These are phyloP conservation scores for Trametes polyzona DNA, from an alignment of 1,284 basidiomycete genomes.

Conservation along the genomic window DNA sequence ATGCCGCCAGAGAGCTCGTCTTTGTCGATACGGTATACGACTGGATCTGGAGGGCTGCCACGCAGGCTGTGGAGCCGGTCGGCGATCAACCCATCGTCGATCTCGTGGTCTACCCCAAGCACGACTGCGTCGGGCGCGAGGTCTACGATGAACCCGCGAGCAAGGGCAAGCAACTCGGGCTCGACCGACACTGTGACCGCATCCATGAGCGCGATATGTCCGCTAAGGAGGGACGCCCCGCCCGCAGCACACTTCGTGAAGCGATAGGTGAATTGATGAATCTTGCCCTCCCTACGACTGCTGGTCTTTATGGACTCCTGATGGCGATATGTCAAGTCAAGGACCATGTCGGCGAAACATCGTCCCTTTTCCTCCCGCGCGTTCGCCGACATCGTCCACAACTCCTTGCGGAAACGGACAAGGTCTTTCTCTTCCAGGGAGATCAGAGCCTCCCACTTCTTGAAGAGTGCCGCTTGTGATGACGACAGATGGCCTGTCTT, in stretches of 20 bases:
- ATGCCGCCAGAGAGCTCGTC: constrained; percentile 91
- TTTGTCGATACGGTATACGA: constrained; percentile 89
- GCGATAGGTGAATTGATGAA: constrained; percentile 63
- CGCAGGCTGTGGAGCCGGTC: constrained; percentile 41
- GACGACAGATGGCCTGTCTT: constrained; percentile 84
- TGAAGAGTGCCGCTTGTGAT: constrained; percentile 80
- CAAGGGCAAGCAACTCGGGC: constrained; percentile 82
- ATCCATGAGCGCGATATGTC: constrained; percentile 81
- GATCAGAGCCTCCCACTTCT: constrained; percentile 88
- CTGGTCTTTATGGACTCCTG: constrained; percentile 23
- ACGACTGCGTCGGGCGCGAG: constrained; percentile 69
- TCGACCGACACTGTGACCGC: constrained; percentile 86
- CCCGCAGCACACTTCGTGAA: constrained; percentile 48
- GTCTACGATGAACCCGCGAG: constrained; percentile 82
- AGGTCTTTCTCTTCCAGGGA: constrained; percentile 90
- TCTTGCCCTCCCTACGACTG: constrained; percentile 43
- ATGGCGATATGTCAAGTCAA: constrained; percentile 46
- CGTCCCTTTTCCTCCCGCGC: constrained; percentile 82
- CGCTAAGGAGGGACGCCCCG: constrained; percentile 65
- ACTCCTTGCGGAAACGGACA: constrained; percentile 81
- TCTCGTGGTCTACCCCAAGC: constrained; percentile 80
- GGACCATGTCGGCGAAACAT: constrained; percentile 81
- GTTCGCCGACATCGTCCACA: constrained; percentile 89
- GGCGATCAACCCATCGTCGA: constrained; percentile 61
- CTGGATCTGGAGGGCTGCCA: constrained; percentile 18